A percentile compares a stretch with the other conserved stretches of the same genome.
These are phyloP conservation scores for Boletus rufocinnamomeus DNA, from an alignment of 768 basidiomycete genomes.

Conservation along the genomic window DNA sequence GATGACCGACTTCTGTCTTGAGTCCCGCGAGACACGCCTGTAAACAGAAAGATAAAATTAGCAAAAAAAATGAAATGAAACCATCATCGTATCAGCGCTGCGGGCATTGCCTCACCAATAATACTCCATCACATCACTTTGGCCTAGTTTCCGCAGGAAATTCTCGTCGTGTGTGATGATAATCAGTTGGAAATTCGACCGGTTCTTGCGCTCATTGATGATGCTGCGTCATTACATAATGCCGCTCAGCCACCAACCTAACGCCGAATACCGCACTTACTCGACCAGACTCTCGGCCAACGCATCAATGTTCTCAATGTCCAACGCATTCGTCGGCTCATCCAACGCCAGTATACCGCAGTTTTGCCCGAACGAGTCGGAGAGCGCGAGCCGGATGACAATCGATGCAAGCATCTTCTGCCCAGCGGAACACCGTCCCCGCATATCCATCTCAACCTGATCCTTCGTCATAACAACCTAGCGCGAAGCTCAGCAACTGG, in stretches of 20 bases:
- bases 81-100: background rate
- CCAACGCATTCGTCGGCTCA: slow-evolving; percentile 97
- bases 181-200: slow-evolving; percentile 94
- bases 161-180: slow-evolving; percentile 98
- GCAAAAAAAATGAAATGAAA: background rate
- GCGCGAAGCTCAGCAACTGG: slow-evolving; percentile 17
- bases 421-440: slow-evolving; percentile 95
- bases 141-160: slow-evolving; percentile 88
- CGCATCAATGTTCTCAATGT: slow-evolving; percentile 94
- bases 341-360: slow-evolving; percentile 97
- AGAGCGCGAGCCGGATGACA: slow-evolving; percentile 94
- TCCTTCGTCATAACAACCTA: slow-evolving; percentile 99
- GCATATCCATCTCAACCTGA: slow-evolving; percentile 99
- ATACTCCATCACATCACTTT: slow-evolving; percentile 90
- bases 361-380: slow-evolving; percentile 96
- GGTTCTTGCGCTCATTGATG: slow-evolving; percentile 87
- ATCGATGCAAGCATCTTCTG: slow-evolving; percentile 99
- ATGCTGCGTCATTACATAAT: slow-evolving; percentile 59
- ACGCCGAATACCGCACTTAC: slow-evolving; percentile 51
- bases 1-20: slow-evolving; percentile 77
- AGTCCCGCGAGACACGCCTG: slow-evolving; percentile 80
- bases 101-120: slow-evolving; percentile 64
- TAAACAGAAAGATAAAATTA: background rate
- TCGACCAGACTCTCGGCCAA: slow-evolving; percentile 89
- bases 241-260: background rate